Base-by-base conservation (phyloP, 2,329 filamentous ascomycete genomes). In the Paramyrothecium roridum region DNA sequence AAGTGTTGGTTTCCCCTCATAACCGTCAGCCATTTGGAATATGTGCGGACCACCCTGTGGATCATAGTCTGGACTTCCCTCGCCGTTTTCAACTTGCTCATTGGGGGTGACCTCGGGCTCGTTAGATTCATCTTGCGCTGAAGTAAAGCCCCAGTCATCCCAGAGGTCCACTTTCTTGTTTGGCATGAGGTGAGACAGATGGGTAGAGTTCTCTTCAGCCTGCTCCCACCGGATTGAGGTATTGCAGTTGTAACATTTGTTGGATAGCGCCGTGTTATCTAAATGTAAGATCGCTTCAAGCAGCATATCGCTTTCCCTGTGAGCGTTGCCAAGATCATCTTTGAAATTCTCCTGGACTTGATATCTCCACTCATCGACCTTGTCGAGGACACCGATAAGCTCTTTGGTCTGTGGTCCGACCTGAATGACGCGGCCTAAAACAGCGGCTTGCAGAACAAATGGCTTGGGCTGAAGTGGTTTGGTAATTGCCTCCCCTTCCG, bases 341-440 rank as follows among this genome's bases (percentile, higher is more conserved):
- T 23, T 48, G 34, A 47, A 57, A 8, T 54, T 47, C 0, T 30
- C 13, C 48, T 55, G 56, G 21, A 53, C 47, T 21, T 50, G 33
- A 33, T 56, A n/a, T 46, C 8, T 53, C 56, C 50, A 57, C 22
- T 55, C 19, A 16, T 57, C 50, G 16, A 48, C 56, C 37, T 52
- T 34, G 16, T 23, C 30, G 13, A 57, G 43, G 45, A 45, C 30
- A 46, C 37, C 53, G 40, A 55, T 53, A 10, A 57, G 55, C 37
- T 57, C 56, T 20, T 46, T 0, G 2, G 50, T 30, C 37, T 20
- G 19, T 8, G 56, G 56, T 16, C 56, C 56, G 22, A 55, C 34
- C 33, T 23, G 16, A 3, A 6, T 49, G 43, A 57, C 52, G 20
- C 34, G 21, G 1, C 56, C 56, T 22, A 57, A 34, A 6, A 53